Evolutionary conservation across 78 protist genomes (phyloP).

Genomic region (Andalucia godoyi): DNA sequence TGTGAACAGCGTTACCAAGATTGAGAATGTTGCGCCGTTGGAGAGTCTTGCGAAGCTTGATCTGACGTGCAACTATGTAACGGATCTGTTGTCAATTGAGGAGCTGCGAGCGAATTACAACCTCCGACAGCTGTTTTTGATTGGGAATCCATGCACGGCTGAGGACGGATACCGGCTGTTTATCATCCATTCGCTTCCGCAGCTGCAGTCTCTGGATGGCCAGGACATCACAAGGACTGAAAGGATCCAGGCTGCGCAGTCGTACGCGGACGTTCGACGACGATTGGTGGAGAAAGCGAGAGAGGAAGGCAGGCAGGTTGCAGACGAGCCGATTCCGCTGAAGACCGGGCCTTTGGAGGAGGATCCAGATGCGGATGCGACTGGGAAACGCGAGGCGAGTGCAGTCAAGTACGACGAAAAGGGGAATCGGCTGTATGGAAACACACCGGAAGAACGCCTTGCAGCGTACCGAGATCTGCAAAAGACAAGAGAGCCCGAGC

Average conservation of each 20-base stretch:
- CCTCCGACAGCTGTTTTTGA: constrained; percentile 33
- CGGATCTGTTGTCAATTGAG: constrained; percentile 20
- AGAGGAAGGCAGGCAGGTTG: not conserved
- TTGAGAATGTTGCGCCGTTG: constrained; percentile 39
- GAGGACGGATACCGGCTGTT: constrained; percentile 28
- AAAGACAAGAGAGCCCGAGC: not conserved
- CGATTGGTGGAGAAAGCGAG: not conserved
- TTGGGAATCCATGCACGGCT: constrained; percentile 63
- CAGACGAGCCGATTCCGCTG: not conserved
- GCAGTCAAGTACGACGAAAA: constrained; percentile 1
- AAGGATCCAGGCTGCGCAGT: constrained; percentile 29
- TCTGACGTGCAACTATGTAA: constrained; percentile 61
- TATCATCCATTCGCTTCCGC: constrained; percentile 56
- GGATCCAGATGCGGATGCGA: not conserved
- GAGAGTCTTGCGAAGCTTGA: constrained; percentile 61
- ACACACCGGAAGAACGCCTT: not conserved
- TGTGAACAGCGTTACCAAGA: constrained; percentile 37
- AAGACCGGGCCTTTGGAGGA: not conserved
- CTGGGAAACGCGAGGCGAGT: no score
- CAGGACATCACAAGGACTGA: constrained; percentile 15
- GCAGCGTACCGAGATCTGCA: not conserved
- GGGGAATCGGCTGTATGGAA: constrained; percentile 15
- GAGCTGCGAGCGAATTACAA: constrained; percentile 3
- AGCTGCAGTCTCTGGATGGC: constrained; percentile 50
- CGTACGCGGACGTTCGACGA: not conserved